These are phyloP conservation scores for Elsinoe batatas DNA, from an alignment of 2,329 filamentous ascomycete species.

Conservation along the genomic window DNA sequence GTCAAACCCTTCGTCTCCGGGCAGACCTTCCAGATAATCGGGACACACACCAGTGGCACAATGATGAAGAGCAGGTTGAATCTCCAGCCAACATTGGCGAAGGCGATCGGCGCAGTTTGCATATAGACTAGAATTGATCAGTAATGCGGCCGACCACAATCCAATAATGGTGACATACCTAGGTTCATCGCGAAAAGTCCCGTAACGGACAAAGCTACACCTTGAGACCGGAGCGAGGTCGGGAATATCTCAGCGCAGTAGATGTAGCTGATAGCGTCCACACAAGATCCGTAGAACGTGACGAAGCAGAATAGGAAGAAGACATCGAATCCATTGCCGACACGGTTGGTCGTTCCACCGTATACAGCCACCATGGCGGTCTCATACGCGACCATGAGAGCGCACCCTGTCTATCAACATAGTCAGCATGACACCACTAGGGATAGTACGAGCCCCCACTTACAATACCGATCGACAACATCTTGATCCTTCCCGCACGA, in stretches of 20 bases:
- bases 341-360: slow-evolving; percentile 26
- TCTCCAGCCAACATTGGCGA: background rate
- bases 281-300: slow-evolving; percentile 34
- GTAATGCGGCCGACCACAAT: background rate
- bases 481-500: background rate
- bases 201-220: slow-evolving; percentile 22
- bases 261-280: slow-evolving; percentile 40
- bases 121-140: background rate
- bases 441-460: background rate
- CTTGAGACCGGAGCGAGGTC: slow-evolving; percentile 30
- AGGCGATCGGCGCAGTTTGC: background rate
- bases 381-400: slow-evolving; percentile 24
- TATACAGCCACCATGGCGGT: slow-evolving; percentile 29
- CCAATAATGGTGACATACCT: background rate
- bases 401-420: background rate
- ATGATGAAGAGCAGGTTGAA: background rate
- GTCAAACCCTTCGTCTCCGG: background rate
- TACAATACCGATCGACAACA: slow-evolving; percentile 26
- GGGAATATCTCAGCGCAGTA: slow-evolving; percentile 40
- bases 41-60: background rate
- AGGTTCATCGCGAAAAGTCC: background rate
- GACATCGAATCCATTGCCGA: slow-evolving; percentile 29
- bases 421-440: background rate
- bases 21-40: background rate
- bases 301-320: slow-evolving; percentile 35